These are phyloP conservation scores for Bauhinia variegata DNA, from an alignment of 306 rosid species.

Conservation along the genomic window DNA sequence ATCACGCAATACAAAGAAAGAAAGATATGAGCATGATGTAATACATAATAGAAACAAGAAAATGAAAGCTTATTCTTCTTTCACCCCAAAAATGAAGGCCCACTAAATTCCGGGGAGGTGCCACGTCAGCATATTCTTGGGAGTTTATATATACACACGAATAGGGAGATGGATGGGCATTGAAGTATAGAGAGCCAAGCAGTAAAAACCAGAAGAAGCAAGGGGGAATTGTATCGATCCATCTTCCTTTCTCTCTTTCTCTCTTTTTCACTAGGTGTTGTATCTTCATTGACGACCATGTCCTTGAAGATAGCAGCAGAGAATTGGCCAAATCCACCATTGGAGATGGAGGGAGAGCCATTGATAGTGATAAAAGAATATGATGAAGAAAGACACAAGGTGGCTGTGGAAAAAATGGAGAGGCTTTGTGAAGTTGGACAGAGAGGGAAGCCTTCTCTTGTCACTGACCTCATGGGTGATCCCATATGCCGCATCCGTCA, in stretches of 20 bases:
- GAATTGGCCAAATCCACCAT: slow-evolving; percentile 37
- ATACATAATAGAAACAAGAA: slow-evolving; percentile 39
- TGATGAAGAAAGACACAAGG: slow-evolving; percentile 66
- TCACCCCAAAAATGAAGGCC: slow-evolving; percentile 34
- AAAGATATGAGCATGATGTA: slow-evolving; percentile 44
- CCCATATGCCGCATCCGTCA: slow-evolving; percentile 83
- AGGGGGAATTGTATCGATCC: slow-evolving; percentile 8
- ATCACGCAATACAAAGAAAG: slow-evolving; percentile 38
- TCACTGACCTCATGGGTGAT: slow-evolving; percentile 87
- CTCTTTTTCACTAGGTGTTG: slow-evolving; percentile 2
- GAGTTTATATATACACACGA: slow-evolving; percentile 32
- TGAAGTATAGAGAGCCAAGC: slow-evolving; percentile 21
- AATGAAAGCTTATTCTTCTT: slow-evolving; percentile 22
- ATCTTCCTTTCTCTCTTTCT: slow-evolving; percentile 1
- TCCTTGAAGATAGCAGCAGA: slow-evolving; percentile 67
- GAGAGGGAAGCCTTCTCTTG: slow-evolving; percentile 71
- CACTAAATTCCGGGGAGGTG: slow-evolving; percentile 52
- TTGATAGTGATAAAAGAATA: slow-evolving; percentile 62
- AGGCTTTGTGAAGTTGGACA: slow-evolving; percentile 74
- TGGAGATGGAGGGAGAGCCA: slow-evolving; percentile 27
- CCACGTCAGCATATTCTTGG: slow-evolving; percentile 48
- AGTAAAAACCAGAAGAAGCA: slow-evolving; percentile 34
- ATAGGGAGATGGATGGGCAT: slow-evolving; percentile 29
- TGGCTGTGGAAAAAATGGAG: slow-evolving; percentile 77
- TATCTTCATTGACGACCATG: slow-evolving; percentile 38